Percentiles rank a stretch among this genome's conserved stretches.
Conservation (phyloP, 345 rosid genomes). For the Eucalyptus erythrocorys region DNA sequence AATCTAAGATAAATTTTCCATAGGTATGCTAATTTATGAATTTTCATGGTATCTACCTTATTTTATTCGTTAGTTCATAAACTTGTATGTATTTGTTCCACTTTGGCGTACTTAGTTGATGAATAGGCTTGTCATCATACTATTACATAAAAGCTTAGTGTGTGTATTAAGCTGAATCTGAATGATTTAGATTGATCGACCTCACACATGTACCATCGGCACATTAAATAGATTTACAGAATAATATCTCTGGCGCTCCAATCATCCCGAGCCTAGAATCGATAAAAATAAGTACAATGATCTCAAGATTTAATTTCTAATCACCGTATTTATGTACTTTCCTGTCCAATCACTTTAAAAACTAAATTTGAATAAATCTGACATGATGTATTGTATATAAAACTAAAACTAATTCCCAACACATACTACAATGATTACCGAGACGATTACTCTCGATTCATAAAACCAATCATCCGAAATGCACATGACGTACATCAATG, state of each 20-base stretch:
- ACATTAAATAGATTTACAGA: not conserved
- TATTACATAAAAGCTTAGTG: not conserved
- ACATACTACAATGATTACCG: not conserved
- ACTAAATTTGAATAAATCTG: not conserved
- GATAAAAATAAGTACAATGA: not conserved
- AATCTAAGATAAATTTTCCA: rapidly evolving
- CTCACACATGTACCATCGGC: not conserved
- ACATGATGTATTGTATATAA: not conserved
- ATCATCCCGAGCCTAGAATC: not conserved
- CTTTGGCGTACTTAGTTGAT: not conserved
- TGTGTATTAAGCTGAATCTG: not conserved
- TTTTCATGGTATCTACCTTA: too few relatives aligned
- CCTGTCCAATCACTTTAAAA: not conserved
- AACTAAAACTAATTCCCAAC: not conserved
- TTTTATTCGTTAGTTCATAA: too few relatives aligned
- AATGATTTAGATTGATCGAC: not conserved
- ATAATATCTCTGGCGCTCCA: too few relatives aligned
- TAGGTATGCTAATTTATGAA: rapidly evolving
- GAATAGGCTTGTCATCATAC: not conserved
- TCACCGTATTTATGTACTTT: not conserved
- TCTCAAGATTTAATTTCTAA: not conserved
- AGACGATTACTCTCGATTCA: not conserved
- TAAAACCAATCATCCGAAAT: not conserved
- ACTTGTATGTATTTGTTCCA: too few relatives aligned
- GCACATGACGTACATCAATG: rapidly evolving